These are phyloP conservation scores for Suhomyces emberorum DNA, from an alignment of 805 yeast species.

Conservation along the genomic window DNA sequence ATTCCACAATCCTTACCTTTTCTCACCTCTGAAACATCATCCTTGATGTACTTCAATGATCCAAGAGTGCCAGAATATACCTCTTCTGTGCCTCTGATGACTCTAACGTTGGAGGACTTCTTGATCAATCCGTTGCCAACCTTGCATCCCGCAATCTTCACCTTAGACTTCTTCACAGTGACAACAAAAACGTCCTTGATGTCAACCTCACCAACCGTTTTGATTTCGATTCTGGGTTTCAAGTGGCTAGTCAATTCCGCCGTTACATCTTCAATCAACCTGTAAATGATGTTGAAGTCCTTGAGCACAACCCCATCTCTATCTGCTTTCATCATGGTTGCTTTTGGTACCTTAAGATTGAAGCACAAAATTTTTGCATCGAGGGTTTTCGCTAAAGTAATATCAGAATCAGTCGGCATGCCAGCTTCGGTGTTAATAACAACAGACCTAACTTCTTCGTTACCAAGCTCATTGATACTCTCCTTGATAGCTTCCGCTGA, in stretches of 20 bases:
- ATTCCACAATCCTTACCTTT: conserved; percentile 93
- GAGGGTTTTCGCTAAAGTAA: conserved; percentile 38
- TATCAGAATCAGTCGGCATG: conserved; percentile 49
- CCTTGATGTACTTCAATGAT: conserved; percentile 77
- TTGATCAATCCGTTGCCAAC: conserved; percentile 66
- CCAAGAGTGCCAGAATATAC: conserved; percentile 58
- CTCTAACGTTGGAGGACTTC: conserved; percentile 55
- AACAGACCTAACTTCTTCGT: conserved; percentile 72
- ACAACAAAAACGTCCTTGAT: conserved; percentile 72
- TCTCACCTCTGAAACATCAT: conserved; percentile 69
- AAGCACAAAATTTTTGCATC: conserved; percentile 75
- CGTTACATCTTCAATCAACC: conserved; percentile 81
- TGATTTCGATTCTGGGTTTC: conserved; percentile 64
- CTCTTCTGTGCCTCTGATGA: conserved; percentile 49
- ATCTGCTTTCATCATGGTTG: conserved; percentile 56
- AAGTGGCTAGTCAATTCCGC: conserved; percentile 56
- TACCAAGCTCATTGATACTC: conserved; percentile 78
- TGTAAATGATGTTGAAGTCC: conserved; percentile 79
- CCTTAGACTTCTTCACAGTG: conserved; percentile 51
- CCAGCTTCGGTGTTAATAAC: conserved; percentile 80
- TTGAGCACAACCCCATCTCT: conserved; percentile 53
- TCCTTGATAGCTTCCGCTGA: conserved; percentile 91
- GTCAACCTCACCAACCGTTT: conserved; percentile 62
- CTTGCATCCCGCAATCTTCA: conserved; percentile 84
- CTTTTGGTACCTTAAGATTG: conserved; percentile 67